phyloP scores from a whole-genome alignment of 2,329 filamentous ascomycete genomes.

The Hyphodiscus sp. region DNA sequence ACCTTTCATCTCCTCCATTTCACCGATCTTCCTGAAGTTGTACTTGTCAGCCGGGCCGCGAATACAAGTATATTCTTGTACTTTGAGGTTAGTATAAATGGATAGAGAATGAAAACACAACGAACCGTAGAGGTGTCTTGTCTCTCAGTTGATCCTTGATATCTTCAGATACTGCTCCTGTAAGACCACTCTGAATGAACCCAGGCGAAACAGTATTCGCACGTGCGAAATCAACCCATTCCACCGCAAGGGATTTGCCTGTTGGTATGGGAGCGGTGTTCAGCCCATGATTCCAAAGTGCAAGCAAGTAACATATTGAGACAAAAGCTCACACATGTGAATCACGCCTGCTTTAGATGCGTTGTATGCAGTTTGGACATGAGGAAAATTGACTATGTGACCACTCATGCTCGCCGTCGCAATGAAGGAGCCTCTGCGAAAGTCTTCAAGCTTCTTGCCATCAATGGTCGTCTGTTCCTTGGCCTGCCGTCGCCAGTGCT shows the following conservation, averaged over 20 bases:
- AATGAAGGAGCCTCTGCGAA: slow-evolving; percentile 63
- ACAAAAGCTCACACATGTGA: slow-evolving; percentile 44
- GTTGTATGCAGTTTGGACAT: slow-evolving; percentile 66
- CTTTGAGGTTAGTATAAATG: background rate
- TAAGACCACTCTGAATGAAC: slow-evolving; percentile 70
- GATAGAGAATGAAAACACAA: background rate
- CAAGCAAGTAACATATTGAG: background rate
- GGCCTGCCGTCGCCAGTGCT: slow-evolving; percentile 65
- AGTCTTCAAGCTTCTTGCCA: slow-evolving; percentile 55
- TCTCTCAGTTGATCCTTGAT: slow-evolving; percentile 68
- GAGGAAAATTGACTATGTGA: slow-evolving; percentile 71
- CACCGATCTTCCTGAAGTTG: slow-evolving; percentile 50
- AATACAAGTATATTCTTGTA: no score
- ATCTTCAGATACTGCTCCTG: slow-evolving; percentile 55
- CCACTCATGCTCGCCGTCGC: slow-evolving; percentile 74
- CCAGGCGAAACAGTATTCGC: slow-evolving; percentile 69
- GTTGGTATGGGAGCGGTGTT: background rate
- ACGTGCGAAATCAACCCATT: slow-evolving; percentile 70
- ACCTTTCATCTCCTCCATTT: slow-evolving; percentile 71
- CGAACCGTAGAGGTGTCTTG: slow-evolving; percentile 67
- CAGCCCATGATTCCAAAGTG: background rate
- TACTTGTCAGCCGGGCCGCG: no score
- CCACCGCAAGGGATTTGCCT: slow-evolving; percentile 66
- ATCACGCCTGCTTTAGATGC: slow-evolving; percentile 62
- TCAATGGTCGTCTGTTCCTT: slow-evolving; percentile 56